These are phyloP conservation scores for Narthecium ossifragum DNA, from an alignment of 106 monocot species.

Conservation along the genomic window DNA sequence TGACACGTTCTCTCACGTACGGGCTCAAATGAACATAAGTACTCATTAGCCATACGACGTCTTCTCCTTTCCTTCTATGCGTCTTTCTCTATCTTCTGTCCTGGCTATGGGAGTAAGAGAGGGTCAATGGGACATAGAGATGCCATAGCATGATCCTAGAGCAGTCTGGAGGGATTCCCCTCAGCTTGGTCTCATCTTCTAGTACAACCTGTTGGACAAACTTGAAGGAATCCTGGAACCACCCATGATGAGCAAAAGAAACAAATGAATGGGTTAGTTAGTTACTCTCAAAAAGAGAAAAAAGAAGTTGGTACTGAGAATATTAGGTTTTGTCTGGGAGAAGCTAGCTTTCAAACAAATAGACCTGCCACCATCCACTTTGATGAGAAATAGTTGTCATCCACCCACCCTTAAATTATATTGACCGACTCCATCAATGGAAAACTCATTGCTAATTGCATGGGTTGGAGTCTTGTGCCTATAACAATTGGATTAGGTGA, in stretches of 20 bases:
- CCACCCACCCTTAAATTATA: too few relatives aligned
- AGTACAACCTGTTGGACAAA: constrained; percentile 38
- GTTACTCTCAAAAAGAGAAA: background rate
- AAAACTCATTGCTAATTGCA: too few relatives aligned
- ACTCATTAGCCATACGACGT: too few relatives aligned
- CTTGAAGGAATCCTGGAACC: constrained; percentile 44
- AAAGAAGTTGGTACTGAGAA: background rate
- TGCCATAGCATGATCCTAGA: constrained; percentile 60
- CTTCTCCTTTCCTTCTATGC: too few relatives aligned
- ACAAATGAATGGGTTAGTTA: background rate
- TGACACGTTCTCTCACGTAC: too few relatives aligned
- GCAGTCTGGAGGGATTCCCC: constrained; percentile 43
- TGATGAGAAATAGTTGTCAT: too few relatives aligned
- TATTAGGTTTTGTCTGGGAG: background rate
- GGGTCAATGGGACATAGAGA: constrained; percentile 32
- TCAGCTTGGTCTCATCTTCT: constrained; percentile 40
- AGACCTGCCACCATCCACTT: background rate
- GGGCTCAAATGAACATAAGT: too few relatives aligned
- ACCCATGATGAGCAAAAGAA: background rate
- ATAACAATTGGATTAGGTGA: constrained; percentile 1
- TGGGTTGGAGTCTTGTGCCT: too few relatives aligned
- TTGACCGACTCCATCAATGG: too few relatives aligned
- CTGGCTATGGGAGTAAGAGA: constrained; percentile 2
- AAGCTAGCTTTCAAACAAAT: background rate
- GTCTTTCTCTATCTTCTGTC: background rate